Base-by-base conservation (phyloP, 176 grass and related monocot genomes). In the Poa annua region DNA sequence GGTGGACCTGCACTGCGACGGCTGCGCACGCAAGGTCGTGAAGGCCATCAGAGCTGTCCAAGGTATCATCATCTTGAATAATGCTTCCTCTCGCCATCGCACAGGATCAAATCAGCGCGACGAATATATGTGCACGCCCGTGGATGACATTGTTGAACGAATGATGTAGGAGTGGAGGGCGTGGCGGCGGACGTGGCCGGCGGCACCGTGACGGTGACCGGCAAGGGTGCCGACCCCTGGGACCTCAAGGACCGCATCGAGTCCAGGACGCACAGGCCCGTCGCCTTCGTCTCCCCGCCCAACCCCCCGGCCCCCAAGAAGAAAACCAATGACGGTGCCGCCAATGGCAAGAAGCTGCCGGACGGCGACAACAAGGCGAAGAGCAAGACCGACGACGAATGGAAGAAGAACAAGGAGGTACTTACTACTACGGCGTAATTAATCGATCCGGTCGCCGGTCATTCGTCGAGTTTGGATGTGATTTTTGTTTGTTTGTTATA, bases 1-100 rank as follows among this genome's bases (percentile, higher is more conserved):
- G 36, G 76, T 88, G 45, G 83, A 91, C 33, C 79, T 94, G 86
- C 92, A 94, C 59, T 94, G 92, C 88, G 79, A 91, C 69, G 92
- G 92, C 41, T 94, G 92, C 84, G 86, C 80, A 6, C 82, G 70
- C 54, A 94, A 94, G 86, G 78, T 91, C 15, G 75, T 80, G 60
- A 78, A 74, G 62, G 77, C 79, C 52, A 80, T 94, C 73, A 91
- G 41, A 75, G 38, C 35, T 8, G 47, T 85, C 6, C 48, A 76
- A 86, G 91, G 91, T 92, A 60, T 13, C 10, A 55, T 22, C 33
- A 21, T 24, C 52, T 55, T 16, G 6, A 39, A 24, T 1, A 60
- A 4, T 13, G 22, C 56, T 25, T 60, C 21, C 26, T 64, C 61
- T 64, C 61, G 33, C 14, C 61, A 16, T 15, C 61, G 2, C 61